Percentiles rank a stretch among this genome's conserved stretches.
phyloP scores from a whole-genome alignment of 2,329 filamentous ascomycete genomes.

The Claviceps sp. region DNA sequence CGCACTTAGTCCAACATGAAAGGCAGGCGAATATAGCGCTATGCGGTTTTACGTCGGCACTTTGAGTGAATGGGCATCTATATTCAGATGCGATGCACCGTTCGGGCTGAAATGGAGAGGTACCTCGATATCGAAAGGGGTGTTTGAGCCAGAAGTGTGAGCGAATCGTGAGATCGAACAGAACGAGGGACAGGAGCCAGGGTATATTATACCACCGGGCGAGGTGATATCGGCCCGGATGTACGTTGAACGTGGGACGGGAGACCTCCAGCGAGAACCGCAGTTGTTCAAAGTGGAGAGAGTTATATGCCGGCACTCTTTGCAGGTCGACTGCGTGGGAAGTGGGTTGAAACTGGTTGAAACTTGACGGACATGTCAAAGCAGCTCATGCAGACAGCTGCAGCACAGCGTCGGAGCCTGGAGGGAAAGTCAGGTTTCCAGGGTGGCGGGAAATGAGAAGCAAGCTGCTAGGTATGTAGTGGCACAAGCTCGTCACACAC shows the following conservation, averaged over 20 bases:
- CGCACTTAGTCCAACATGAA: not conserved
- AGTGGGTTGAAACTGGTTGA: not conserved
- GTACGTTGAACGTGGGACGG: constrained; percentile 8
- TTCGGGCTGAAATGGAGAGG: not conserved
- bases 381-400: not conserved
- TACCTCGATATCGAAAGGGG: not conserved
- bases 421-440: constrained; percentile 31
- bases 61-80: not conserved
- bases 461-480: constrained; percentile 6
- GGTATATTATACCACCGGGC: constrained; percentile 9
- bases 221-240: constrained; percentile 10
- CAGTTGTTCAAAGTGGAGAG: not conserved
- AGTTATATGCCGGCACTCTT: not conserved
- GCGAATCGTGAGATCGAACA: not conserved
- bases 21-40: not conserved
- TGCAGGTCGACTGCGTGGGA: not conserved
- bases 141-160: not conserved
- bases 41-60: not conserved
- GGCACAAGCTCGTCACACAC: constrained; percentile 15
- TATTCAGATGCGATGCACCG: not conserved
- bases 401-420: constrained; percentile 18
- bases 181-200: not conserved
- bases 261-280: constrained; percentile 3
- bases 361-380: not conserved
- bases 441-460: constrained; percentile 33